phyloP scores from a whole-genome alignment of 1,284 basidiomycete species.

The Ganoderma sp. region DNA sequence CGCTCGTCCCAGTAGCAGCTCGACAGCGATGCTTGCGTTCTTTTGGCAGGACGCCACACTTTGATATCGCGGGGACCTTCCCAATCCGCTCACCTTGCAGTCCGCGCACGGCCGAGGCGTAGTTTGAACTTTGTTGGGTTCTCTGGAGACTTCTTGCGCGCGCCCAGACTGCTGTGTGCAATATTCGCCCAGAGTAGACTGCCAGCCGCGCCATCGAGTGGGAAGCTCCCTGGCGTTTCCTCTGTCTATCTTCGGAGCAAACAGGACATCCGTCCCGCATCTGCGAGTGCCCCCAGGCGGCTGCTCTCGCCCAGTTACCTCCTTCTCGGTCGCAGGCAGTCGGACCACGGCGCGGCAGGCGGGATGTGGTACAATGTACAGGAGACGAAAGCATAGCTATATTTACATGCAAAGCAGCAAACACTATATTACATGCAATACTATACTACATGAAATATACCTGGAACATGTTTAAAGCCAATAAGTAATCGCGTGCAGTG shows the following conservation, averaged over 20 bases:
- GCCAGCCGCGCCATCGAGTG: conserved; percentile 12
- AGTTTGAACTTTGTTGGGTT: conserved; percentile 17
- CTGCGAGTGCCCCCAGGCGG: not conserved
- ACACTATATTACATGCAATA: conserved; percentile 38
- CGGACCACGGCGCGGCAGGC: conserved; percentile 7
- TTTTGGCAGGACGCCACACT: not conserved
- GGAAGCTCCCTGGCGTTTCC: conserved; percentile 25
- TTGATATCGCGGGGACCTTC: conserved; percentile 13
- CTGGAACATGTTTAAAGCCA: conserved; percentile 35
- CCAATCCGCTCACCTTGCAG: conserved; percentile 22
- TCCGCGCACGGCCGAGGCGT: conserved; percentile 17
- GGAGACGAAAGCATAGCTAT: conserved; percentile 23
- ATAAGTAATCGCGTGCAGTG: conserved; percentile 35
- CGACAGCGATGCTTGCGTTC: conserved; percentile 1
- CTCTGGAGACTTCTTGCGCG: conserved; percentile 1
- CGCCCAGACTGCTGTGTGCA: not conserved
- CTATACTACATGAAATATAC: conserved; percentile 39
- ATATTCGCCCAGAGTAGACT: conserved; percentile 10
- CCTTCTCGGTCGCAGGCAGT: not conserved
- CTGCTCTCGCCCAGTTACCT: conserved; percentile 7
- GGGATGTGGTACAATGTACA: not conserved
- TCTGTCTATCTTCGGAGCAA: conserved; percentile 32
- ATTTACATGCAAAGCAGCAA: conserved; percentile 32
- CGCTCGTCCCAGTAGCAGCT: conserved; percentile 11
- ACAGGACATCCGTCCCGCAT: conserved; percentile 21